Evolutionary conservation across 305 asterid species (phyloP).

Genomic region (Fraxinus latifolia): DNA sequence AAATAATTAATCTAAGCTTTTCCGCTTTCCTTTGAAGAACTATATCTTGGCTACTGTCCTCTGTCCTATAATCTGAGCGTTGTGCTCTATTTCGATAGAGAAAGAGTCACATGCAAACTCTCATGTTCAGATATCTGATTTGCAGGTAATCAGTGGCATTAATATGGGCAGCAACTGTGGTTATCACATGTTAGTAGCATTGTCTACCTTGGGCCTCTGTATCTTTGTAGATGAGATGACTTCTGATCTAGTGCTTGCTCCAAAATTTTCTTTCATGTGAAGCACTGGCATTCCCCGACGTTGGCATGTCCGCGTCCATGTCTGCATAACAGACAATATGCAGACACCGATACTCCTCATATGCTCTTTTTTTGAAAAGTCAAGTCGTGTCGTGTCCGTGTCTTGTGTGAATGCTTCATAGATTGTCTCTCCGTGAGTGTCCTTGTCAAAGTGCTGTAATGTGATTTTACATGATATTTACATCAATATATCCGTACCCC

Average conservation of each 20-base stretch:
- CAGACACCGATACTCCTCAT: not conserved
- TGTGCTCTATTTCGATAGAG: not conserved
- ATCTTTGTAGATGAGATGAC: slow-evolving; percentile 14
- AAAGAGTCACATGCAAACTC: not conserved
- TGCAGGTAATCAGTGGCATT: slow-evolving; percentile 90
- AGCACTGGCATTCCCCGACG: not conserved
- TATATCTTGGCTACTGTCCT: not conserved
- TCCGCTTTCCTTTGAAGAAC: not conserved
- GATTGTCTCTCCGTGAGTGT: not conserved
- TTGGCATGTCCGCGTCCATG: not conserved
- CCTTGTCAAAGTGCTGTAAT: not conserved
- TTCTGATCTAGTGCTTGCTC: not conserved
- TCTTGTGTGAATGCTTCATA: not conserved
- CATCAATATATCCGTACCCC: not conserved
- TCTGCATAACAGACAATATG: not conserved
- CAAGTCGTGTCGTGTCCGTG: not conserved
- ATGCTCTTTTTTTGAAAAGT: not conserved
- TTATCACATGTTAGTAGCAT: slow-evolving; percentile 62
- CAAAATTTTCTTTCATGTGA: not conserved
- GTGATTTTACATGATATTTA: not conserved
- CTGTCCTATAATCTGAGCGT: not conserved
- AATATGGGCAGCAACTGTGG: slow-evolving; percentile 88
- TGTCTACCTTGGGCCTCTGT: slow-evolving; percentile 21
- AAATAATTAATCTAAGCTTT: not conserved
- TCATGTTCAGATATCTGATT: slow-evolving; percentile 8